phyloP scores from a whole-genome alignment of 371 early-diverging fungal genomes.

The Mucor sp. region DNA sequence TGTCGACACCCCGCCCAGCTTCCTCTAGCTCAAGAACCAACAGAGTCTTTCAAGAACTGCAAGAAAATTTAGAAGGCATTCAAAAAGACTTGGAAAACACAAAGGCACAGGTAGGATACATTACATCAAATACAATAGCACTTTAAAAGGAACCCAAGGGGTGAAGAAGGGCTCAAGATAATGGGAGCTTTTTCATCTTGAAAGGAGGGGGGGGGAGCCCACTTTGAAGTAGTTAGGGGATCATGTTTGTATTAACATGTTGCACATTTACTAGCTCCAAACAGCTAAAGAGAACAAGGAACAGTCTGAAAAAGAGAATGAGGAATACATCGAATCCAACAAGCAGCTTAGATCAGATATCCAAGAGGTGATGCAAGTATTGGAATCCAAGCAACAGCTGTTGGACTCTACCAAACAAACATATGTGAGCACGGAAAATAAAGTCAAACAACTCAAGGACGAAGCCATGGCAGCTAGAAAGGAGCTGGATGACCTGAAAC shows the following conservation, averaged over 20 bases:
- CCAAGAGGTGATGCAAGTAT: slow-evolving; percentile 40
- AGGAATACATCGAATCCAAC: slow-evolving; percentile 39
- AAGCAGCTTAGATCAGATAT: slow-evolving; percentile 39
- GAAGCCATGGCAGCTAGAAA: slow-evolving; percentile 42
- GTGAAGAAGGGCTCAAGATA: background rate
- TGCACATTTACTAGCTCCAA: slow-evolving; percentile 23
- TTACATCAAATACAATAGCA: background rate
- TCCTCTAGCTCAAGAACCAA: slow-evolving; percentile 25
- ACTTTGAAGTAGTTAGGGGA: background rate
- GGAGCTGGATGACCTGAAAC: slow-evolving; percentile 39
- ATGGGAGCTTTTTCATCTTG: background rate
- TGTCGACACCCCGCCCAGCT: slow-evolving; percentile 8
- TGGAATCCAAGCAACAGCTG: slow-evolving; percentile 44
- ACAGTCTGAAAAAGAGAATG: slow-evolving; percentile 30
- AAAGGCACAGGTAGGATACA: slow-evolving; percentile 18
- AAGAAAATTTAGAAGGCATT: slow-evolving; percentile 20
- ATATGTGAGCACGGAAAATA: slow-evolving; percentile 22
- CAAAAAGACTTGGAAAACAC: slow-evolving; percentile 27
- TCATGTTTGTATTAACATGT: background rate
- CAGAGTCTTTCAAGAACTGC: slow-evolving; percentile 24
- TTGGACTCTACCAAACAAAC: slow-evolving; percentile 36
- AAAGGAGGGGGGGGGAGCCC: background rate
- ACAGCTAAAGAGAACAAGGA: slow-evolving; percentile 28
- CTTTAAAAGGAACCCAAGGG: background rate
- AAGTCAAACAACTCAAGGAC: slow-evolving; percentile 41